Base-by-base conservation (phyloP, 2,329 filamentous ascomycete genomes). In the Aurifilum marmelostoma region DNA sequence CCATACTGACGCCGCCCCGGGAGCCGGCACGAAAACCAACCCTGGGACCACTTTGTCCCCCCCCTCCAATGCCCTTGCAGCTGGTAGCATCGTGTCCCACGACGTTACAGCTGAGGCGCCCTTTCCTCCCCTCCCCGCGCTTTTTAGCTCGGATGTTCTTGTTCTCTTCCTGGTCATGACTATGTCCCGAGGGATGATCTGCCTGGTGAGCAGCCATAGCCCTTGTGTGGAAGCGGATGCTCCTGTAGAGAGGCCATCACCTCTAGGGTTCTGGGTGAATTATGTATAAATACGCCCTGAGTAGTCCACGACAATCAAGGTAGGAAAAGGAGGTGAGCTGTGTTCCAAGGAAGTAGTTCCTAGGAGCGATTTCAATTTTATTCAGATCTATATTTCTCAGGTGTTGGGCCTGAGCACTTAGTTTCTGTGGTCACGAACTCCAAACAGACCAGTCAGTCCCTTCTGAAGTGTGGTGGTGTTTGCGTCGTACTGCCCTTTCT, bases 51-150 rank as follows among this genome's bases (percentile, higher is more conserved):
- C 18, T n/a, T 27, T 6, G 21, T n/a, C 18, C 18, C 60, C 58
- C 29, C 59, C 61, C 16, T 54, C 47, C 29, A 64, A 54, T 37
- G 32, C 21, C 62, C 18, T 39, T 52, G 62, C 27, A 2, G 16
- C 9, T 37, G 21, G 62, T 64, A 64, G 47, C 62, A 64, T 64
- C 43, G 62, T 52, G 62, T 64, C 62, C 47, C 43, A 54, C 62
- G 39, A 27, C 61, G 61, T 63, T 62, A 7, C 39, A 43, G 39
- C 32, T 18, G 24, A 47, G 41, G 43, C 34, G 43, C 7, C 21
- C 39, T 21, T 32, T 50, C 21, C 27, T 16, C 56, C 16, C 29
- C 16, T 2, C 14, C n/a, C 32, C 43, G 16, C 16, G 16, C 1
- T 34, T 14, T 18, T 63, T 29, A 27, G 61, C 61, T 43, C 34